Conservation (phyloP, 73 alveolate species). For the Effrenium voratum region DNA sequence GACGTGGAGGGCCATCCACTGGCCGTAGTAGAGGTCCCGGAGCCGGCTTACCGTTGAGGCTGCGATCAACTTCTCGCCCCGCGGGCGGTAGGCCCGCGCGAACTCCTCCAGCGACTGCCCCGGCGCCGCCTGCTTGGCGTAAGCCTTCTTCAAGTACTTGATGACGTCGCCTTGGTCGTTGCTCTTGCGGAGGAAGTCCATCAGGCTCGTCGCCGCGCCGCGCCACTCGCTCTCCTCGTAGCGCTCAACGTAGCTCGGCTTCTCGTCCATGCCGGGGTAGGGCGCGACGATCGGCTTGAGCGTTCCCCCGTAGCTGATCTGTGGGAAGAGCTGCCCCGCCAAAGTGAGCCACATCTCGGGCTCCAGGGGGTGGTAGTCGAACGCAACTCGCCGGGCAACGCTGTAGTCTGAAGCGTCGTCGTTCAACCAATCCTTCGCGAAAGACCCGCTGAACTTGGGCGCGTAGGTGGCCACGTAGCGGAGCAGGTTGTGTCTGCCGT, state of each 20-base stretch:
- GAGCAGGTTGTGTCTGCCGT: too few species aligned
- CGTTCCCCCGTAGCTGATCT: constrained; percentile 13
- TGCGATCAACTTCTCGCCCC: constrained; percentile 34
- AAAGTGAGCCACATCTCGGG: constrained; percentile 55
- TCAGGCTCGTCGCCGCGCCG: neutral
- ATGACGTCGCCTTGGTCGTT: neutral
- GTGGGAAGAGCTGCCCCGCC: constrained; percentile 16
- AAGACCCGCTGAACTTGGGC: too few species aligned
- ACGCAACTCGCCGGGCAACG: constrained; percentile 7
- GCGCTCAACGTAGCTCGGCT: neutral
- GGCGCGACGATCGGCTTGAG: constrained; percentile 13
- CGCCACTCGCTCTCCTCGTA: constrained; percentile 42
- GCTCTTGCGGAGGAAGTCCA: constrained; percentile 34
- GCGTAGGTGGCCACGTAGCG: too few species aligned
- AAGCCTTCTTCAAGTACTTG: neutral
- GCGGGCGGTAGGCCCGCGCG: neutral
- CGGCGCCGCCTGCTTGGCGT: neutral
- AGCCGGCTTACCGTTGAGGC: too few species aligned
- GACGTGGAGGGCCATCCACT: too few species aligned
- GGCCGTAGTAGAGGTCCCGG: too few species aligned
- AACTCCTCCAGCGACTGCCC: neutral
- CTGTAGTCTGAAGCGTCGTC: constrained; percentile 9
- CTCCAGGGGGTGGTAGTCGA: neutral
- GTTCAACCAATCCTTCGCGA: too few species aligned
- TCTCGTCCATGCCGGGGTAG: constrained; percentile 8